Evolutionary conservation across 2,329 filamentous ascomycete genomes (phyloP), one percentile per base, ranked within the genome.

Genomic region (Diaporthe ilicicola): DNA sequence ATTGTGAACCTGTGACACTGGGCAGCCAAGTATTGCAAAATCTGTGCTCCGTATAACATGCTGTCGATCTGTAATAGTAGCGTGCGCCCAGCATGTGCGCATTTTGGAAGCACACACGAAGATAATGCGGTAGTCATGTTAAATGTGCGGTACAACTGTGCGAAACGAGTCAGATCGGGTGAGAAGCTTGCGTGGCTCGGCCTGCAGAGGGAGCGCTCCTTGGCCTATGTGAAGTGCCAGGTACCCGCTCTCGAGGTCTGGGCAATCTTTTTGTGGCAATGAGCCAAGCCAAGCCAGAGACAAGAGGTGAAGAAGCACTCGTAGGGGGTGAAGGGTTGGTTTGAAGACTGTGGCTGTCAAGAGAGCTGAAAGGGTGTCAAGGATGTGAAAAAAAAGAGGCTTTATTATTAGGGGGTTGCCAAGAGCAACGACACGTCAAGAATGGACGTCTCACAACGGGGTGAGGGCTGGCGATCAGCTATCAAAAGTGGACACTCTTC

Each of bases 341-440:
- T 65, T 22, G 32, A 39, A 39, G 13, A 39, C 3, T 39, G n/a
- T 56, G 19, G 8, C 32, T 34, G 32, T 55, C 24, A 54, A 34
- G 22, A 51, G 29, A 34, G 32, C 32, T 34, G 15, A 55, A n/a
- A 15, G 32, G 13, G 54, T 22, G 10, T 56, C 29, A 19, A 56
- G 13, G 19, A 4, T 24, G 13, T n/a, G 24, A 37, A 13, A 19
- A 22, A 19, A 22, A 24, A 8, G 4, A 3, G 50, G 32, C 4
- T 34, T 34, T 34, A n/a, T n/a, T n/a, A n/a, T n/a, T 32, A 19
- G 39, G 24, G 29, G 22, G 65, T 46, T 50, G 66, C 66, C 66
- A 68, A 68, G 66, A 68, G 46, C 29, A 39, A 51, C 66, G 66
- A 56, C 53, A 55, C 66, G 66, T 68, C 53, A 39, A 68, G 53